phyloP scores from a whole-genome alignment of 345 rosid genomes.

The Combretum micranthum region DNA sequence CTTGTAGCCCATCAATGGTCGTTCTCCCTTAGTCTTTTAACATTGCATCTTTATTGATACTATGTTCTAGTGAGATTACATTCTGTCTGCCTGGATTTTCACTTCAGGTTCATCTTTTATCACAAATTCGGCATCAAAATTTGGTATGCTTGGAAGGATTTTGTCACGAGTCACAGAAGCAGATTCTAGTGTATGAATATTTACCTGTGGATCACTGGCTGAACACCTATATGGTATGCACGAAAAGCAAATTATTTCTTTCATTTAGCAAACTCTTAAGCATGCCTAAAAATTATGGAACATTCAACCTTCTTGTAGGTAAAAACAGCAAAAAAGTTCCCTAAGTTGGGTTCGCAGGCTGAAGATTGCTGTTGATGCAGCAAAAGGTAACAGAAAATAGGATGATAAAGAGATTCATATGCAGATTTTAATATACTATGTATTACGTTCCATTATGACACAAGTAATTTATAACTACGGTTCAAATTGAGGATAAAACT shows the following conservation, averaged over 20 bases:
- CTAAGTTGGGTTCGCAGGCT: conserved; percentile 89
- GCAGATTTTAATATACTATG: no score
- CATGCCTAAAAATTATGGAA: no score
- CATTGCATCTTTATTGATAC: no score
- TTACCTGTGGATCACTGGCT: conserved; percentile 77
- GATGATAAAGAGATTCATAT: no score
- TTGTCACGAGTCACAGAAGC: conserved; percentile 73
- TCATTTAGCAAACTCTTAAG: neutral
- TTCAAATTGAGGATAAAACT: no score
- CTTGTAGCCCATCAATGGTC: no score
- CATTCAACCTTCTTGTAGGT: conserved; percentile 28
- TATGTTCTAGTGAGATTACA: no score
- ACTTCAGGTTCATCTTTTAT: conserved; percentile 64
- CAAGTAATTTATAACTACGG: no score
- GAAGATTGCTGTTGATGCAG: conserved; percentile 87
- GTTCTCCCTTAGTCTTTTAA: no score
- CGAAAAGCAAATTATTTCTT: neutral
- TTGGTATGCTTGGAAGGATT: conserved; percentile 85
- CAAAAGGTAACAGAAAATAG: conserved; percentile 48
- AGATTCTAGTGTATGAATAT: conserved; percentile 86
- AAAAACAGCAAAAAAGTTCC: conserved; percentile 41
- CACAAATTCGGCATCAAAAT: conserved; percentile 77
- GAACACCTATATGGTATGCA: conserved; percentile 73
- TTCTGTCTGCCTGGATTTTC: neutral
- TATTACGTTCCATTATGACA: no score